Percentiles rank a stretch among this genome's conserved stretches.
Conservation (phyloP, 2,329 filamentous ascomycete species). For the Botrytis tulipae region DNA sequence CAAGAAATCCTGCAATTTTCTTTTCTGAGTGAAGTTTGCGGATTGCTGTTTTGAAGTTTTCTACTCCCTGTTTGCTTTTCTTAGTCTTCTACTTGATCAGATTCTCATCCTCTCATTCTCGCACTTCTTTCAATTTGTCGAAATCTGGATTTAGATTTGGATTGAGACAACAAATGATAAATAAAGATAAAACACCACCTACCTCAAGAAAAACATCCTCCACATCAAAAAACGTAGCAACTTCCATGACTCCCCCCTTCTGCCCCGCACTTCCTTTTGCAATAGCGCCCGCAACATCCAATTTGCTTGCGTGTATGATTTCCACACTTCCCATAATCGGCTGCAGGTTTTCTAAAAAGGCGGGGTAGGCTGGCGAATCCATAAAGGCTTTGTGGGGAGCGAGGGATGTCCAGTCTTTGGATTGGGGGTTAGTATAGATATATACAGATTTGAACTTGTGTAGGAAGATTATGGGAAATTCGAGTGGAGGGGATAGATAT, state of each 20-base stretch:
- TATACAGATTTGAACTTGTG: background rate
- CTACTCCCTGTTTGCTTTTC: background rate
- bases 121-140: background rate
- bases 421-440: background rate
- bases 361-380: slow-evolving; percentile 38
- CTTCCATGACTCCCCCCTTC: slow-evolving; percentile 22
- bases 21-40: background rate
- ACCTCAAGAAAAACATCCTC: slow-evolving; percentile 9
- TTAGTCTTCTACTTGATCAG: background rate
- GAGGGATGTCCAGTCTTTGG: slow-evolving; percentile 42
- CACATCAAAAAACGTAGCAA: slow-evolving; percentile 28
- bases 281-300: background rate
- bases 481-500: background rate
- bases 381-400: slow-evolving; percentile 44
- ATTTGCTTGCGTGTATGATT: slow-evolving; percentile 25
- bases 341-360: slow-evolving; percentile 37
- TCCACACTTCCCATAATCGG: slow-evolving; percentile 22
- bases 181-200: background rate
- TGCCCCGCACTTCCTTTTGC: background rate
- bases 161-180: background rate
- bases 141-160: background rate
- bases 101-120: background rate
- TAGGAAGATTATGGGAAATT: background rate
- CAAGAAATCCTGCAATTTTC: background rate
- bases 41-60: background rate